These are phyloP conservation scores for Tulasnella sp. DNA, from an alignment of 768 basidiomycete genomes.

Conservation along the genomic window DNA sequence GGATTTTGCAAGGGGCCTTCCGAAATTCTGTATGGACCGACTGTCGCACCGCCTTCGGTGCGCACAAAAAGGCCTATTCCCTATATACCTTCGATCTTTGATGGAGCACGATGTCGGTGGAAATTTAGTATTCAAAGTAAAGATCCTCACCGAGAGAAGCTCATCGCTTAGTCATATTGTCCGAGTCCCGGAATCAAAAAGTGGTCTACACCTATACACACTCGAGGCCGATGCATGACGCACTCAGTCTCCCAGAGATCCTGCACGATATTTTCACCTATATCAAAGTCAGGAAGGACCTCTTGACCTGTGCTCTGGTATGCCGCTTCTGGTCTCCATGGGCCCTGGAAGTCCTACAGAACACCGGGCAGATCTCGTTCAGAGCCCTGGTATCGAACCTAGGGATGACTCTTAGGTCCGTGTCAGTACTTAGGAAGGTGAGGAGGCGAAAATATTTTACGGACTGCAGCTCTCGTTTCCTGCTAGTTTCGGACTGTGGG, in stretches of 20 bases:
- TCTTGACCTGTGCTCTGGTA: not conserved
- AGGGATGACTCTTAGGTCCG: not conserved
- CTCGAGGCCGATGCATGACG: not conserved
- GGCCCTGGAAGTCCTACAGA: not conserved
- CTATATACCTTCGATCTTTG: too few species aligned
- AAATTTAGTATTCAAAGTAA: too few species aligned
- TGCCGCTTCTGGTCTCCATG: slow-evolving; percentile 1
- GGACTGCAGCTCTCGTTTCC: not conserved
- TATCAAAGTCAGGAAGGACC: not conserved
- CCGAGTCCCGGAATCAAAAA: too few species aligned
- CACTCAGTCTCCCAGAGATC: not conserved
- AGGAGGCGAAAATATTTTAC: not conserved
- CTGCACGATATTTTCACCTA: not conserved
- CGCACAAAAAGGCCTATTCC: too few species aligned
- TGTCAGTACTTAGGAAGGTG: not conserved
- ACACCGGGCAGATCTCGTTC: not conserved
- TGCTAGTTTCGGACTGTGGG: not conserved
- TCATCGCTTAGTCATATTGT: too few species aligned
- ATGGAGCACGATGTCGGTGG: too few species aligned
- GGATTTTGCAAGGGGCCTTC: too few species aligned
- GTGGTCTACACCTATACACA: not conserved
- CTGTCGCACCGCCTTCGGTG: too few species aligned
- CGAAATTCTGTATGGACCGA: too few species aligned
- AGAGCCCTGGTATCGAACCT: not conserved
- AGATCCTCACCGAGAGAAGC: too few species aligned